These are phyloP conservation scores for Mortierella sp. DNA, from an alignment of 371 early-diverging fungal genomes.

Conservation along the genomic window DNA sequence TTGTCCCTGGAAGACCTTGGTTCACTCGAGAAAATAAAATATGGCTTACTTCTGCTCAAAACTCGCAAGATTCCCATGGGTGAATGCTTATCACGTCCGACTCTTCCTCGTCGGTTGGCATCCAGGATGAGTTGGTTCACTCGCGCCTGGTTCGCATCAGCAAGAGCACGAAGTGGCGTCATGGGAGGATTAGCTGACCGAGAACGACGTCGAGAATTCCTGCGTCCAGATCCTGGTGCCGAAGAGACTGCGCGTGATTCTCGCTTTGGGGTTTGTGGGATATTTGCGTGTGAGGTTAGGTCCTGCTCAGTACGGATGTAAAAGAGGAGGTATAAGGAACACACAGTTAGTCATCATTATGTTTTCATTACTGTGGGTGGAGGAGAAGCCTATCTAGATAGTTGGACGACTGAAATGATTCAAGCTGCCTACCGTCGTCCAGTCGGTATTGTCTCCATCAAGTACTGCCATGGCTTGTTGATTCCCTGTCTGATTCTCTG, in stretches of 20 bases:
- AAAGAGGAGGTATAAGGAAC: too few species aligned
- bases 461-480: too few species aligned
- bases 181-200: constrained; percentile 14
- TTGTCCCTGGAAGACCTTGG: background rate
- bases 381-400: too few species aligned
- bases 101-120: constrained; percentile 22
- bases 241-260: constrained; percentile 19
- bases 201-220: constrained; percentile 26
- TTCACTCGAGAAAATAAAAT: background rate
- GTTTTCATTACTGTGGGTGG: too few species aligned
- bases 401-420: too few species aligned
- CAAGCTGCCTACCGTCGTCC: too few species aligned
- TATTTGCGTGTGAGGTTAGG: background rate
- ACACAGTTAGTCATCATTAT: too few species aligned
- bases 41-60: constrained; percentile 27
- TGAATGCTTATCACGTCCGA: constrained; percentile 38
- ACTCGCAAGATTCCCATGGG: constrained; percentile 41
- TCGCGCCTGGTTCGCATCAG: constrained; percentile 39
- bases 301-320: too few species aligned
- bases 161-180: constrained; percentile 34
- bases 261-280: constrained; percentile 30
- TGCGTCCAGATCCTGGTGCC: constrained; percentile 34
- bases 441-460: too few species aligned
- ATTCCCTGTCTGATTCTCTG: too few species aligned
- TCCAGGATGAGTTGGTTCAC: constrained; percentile 34